Conservation (phyloP, 202 grass and related monocot species). For the Panicum virgatum region DNA sequence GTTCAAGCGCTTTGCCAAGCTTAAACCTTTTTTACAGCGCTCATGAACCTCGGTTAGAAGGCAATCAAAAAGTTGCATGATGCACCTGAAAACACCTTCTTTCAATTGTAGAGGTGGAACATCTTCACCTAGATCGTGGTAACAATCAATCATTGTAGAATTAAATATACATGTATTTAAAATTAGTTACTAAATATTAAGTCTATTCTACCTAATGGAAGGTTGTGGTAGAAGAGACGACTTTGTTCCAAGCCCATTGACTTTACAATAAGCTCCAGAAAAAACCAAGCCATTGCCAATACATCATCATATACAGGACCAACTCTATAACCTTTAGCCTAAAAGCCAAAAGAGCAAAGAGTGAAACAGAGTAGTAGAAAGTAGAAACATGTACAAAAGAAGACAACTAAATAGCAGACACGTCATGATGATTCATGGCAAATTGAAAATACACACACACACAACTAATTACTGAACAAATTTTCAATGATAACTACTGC, state of each 20-base stretch:
- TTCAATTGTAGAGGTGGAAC: slow-evolving; percentile 93
- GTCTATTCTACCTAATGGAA: slow-evolving; percentile 69
- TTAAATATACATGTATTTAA: slow-evolving; percentile 22
- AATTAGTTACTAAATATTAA: slow-evolving; percentile 1
- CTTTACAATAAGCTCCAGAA: slow-evolving; percentile 99
- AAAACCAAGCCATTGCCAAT: slow-evolving; percentile 99
- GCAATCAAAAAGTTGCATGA: slow-evolving; percentile 98
- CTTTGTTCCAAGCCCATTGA: slow-evolving; percentile 98
- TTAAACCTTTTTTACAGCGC: slow-evolving; percentile 98
- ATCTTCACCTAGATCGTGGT: slow-evolving; percentile 73
- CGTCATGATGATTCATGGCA: slow-evolving; percentile 5
- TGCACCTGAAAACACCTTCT: slow-evolving; percentile 97
- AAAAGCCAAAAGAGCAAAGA: slow-evolving; percentile 34
- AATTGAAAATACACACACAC: slow-evolving; percentile 19
- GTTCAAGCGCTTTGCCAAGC: slow-evolving; percentile 94
- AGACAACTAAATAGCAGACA: slow-evolving; percentile 10
- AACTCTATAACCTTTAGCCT: slow-evolving; percentile 99
- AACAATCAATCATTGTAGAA: slow-evolving; percentile 30
- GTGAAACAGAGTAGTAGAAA: slow-evolving; percentile 24
- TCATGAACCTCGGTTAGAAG: slow-evolving; percentile 99
- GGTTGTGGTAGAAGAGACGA: slow-evolving; percentile 85
- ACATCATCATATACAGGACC: slow-evolving; percentile 99
- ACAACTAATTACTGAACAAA: too few relatives aligned
- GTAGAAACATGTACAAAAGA: slow-evolving; percentile 27
- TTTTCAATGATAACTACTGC: too few relatives aligned